Base-by-base conservation (phyloP, 768 basidiomycete genomes). In the Hysterangium stoloniferum region DNA sequence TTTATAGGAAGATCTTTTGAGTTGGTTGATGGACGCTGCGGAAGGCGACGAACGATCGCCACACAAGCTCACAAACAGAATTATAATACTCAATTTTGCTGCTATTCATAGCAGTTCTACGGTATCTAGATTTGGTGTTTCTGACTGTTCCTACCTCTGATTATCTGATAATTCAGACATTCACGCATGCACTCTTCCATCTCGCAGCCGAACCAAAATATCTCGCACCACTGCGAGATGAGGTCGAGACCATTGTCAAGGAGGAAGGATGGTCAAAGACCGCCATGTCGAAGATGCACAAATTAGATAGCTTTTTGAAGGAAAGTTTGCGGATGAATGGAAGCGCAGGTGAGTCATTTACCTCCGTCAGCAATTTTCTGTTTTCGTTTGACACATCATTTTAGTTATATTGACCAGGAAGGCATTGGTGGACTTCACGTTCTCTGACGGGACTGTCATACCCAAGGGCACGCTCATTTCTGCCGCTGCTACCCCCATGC, bases 301-400 rank as follows among this genome's bases (percentile, higher is more conserved):
- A 70, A 53, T 44, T 74, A 13, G 73, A 75, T 49, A 76, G 74
- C 51, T 73, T 74, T 54, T 50, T 74, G 17, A 66, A 68, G 29
- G 50, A 52, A 29, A 35, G 42, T 20, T 28, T 25, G 17, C 20
- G 50, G 15, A 24, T 46, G 41, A 45, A 28, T 20, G 42, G 13
- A 34, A 15, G 27, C 12, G 44, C 25, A 28, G 9, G 50, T 52
- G 29, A 47, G 50, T 35, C 13, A 46, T 13, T 41, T 28, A 41
- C 28, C 24, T 25, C 13, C 24, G 3, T n/a, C n/a, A n/a, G n/a
- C n/a, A n/a, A n/a, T n/a, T n/a, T n/a, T n/a, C n/a, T n/a, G n/a
- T 31, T 20, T 15, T 15, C 6, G 35, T 2, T 33, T 9, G 1
- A 12, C 35, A 20, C 34, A 19, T 37, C 34, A 11, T 44, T 45